Evolutionary conservation across 2,329 filamentous ascomycete species (phyloP).

Genomic region (Botrytis byssoidea): DNA sequence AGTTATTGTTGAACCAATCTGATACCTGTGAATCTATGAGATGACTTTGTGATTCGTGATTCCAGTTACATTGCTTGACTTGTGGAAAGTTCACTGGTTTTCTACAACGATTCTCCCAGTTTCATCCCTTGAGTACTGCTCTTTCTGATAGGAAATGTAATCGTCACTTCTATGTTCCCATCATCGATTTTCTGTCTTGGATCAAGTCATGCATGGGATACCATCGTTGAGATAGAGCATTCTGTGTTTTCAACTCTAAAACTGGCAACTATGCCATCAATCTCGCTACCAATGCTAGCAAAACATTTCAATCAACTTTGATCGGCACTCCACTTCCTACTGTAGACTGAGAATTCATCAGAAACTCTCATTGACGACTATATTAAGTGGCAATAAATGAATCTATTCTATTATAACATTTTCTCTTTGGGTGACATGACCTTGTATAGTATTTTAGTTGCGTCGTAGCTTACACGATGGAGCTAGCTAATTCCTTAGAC

Average conservation of each 20-base stretch:
- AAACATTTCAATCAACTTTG: neutral
- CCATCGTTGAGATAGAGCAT: neutral
- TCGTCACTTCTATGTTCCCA: neutral
- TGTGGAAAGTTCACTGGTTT: neutral
- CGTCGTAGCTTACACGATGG: neutral
- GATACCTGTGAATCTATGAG: neutral
- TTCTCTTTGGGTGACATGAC: neutral
- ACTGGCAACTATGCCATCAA: neutral
- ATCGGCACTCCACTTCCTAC: neutral
- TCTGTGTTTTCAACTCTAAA: fast-evolving
- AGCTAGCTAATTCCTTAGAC: neutral
- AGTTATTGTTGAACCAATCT: neutral
- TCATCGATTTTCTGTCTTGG: no score
- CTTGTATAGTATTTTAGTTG: neutral
- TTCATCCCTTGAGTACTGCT: neutral
- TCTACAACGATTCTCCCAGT: neutral
- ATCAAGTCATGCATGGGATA: neutral
- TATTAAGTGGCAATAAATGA: neutral
- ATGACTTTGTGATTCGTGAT: neutral
- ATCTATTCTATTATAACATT: neutral
- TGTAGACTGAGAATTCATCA: neutral
- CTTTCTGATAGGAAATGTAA: fast-evolving
- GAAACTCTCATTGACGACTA: neutral
- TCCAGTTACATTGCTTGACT: neutral
- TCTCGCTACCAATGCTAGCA: neutral